phyloP scores from a whole-genome alignment of 768 basidiomycete species.

The Serendipita sp. region DNA sequence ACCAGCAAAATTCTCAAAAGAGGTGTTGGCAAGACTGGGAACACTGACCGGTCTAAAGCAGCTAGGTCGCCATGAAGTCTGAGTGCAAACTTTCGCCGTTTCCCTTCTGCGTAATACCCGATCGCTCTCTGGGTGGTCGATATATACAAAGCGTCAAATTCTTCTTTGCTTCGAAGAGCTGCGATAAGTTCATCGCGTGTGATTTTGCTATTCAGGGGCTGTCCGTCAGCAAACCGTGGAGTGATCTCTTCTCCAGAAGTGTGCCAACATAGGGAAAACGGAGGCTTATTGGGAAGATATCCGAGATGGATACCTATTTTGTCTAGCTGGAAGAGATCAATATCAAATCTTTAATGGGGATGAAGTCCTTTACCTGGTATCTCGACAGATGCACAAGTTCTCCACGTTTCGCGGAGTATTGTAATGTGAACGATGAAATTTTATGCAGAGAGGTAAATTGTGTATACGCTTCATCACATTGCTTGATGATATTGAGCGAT shows the following conservation, averaged over 20 bases:
- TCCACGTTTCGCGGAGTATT: slow-evolving; percentile 33
- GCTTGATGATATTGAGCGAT: slow-evolving; percentile 64
- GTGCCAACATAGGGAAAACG: slow-evolving; percentile 43
- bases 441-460: slow-evolving; percentile 11
- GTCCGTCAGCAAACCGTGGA: neutral
- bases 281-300: slow-evolving; percentile 53
- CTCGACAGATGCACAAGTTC: slow-evolving; percentile 81
- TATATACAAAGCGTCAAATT: slow-evolving; percentile 68
- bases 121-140: slow-evolving; percentile 65
- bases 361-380: slow-evolving; percentile 45
- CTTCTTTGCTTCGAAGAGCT: slow-evolving; percentile 24
- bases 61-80: slow-evolving; percentile 76
- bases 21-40: neutral
- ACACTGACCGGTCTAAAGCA: slow-evolving; percentile 69
- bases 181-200: neutral
- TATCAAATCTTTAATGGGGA: neutral
- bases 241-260: neutral
- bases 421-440: slow-evolving; percentile 33
- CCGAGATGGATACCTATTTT: slow-evolving; percentile 59
- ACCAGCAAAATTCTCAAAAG: neutral
- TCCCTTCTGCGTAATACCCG: slow-evolving; percentile 68
- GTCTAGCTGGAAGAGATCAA: slow-evolving; percentile 47
- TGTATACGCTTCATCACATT: slow-evolving; percentile 50
- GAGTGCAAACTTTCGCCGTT: slow-evolving; percentile 69
- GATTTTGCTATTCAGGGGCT: neutral